phyloP scores from a whole-genome alignment of 2,329 filamentous ascomycete species.

The Paecilomyces variotii region DNA sequence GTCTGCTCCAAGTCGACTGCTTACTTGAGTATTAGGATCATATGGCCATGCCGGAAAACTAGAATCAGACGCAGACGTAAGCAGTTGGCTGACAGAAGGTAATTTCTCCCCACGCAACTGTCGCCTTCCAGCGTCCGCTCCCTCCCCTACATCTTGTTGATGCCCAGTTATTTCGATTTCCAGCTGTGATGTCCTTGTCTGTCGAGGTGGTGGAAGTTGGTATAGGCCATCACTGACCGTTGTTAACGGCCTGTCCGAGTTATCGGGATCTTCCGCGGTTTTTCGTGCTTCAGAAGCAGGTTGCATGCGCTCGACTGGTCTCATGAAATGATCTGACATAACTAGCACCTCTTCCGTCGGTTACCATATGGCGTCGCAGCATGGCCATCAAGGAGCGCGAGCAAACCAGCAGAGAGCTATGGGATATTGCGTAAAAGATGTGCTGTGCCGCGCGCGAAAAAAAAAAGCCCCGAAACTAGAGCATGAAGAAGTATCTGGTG shows the following conservation, averaged over 20 bases:
- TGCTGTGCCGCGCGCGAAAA: neutral
- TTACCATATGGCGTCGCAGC: neutral
- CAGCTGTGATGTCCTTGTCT: constrained; percentile 25
- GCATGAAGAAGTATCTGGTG: neutral
- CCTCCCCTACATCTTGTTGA: constrained; percentile 17
- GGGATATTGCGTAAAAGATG: neutral
- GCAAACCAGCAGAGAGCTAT: neutral
- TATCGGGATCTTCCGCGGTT: constrained; percentile 18
- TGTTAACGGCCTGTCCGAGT: constrained; percentile 24
- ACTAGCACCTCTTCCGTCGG: constrained; percentile 6
- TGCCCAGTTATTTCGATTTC: constrained; percentile 25
- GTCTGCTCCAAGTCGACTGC: constrained; percentile 6
- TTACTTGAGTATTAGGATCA: constrained; percentile 15
- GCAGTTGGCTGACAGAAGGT: constrained; percentile 32
- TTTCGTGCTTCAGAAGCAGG: constrained; percentile 18
- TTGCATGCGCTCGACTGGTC: constrained; percentile 34
- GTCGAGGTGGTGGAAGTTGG: constrained; percentile 33
- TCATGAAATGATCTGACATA: constrained; percentile 32
- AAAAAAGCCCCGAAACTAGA: neutral
- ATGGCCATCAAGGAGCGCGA: neutral
- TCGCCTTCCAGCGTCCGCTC: constrained; percentile 8
- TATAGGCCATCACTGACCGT: constrained; percentile 24
- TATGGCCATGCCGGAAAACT: constrained; percentile 21
- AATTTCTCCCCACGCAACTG: constrained; percentile 21
- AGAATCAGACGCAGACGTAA: constrained; percentile 24